Percentiles rank a stretch among this genome's conserved stretches.
Conservation (phyloP, 768 basidiomycete genomes). For the Lactarius sanguifluus region DNA sequence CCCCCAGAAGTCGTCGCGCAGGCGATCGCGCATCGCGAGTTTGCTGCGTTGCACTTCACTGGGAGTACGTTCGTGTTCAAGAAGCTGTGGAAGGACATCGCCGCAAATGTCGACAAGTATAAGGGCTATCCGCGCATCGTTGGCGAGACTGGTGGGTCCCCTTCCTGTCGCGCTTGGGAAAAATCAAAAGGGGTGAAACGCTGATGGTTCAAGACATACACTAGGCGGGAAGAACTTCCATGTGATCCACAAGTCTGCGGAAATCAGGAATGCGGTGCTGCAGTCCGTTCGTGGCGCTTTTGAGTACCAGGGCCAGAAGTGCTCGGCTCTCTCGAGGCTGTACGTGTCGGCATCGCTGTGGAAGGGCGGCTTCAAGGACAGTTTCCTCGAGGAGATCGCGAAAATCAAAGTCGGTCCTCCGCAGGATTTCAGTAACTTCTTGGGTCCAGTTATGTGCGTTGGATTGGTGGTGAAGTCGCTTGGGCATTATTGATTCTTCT, state of each 20-base stretch:
- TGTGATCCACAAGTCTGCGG: conserved; percentile 83
- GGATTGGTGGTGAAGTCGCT: conserved; percentile 27
- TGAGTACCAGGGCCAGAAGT: conserved; percentile 99
- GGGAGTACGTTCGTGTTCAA: conserved; percentile 95
- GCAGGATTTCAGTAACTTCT: conserved; percentile 78
- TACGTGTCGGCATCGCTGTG: conserved; percentile 90
- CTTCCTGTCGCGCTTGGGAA: too few species aligned
- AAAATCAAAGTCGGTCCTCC: conserved; percentile 85
- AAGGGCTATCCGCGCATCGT: conserved; percentile 90
- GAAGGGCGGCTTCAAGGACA: conserved; percentile 82
- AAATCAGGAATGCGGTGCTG: conserved; percentile 84
- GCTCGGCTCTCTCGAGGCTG: conserved; percentile 87
- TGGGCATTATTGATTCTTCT: not conserved
- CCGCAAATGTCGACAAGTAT: conserved; percentile 83
- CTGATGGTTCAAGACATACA: not conserved
- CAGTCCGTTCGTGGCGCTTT: conserved; percentile 88
- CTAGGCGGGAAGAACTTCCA: conserved; percentile 98
- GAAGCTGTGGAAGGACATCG: conserved; percentile 95
- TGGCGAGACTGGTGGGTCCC: conserved; percentile 74
- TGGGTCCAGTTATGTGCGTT: conserved; percentile 91
- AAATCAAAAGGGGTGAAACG: not conserved
- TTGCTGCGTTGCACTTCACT: conserved; percentile 94
- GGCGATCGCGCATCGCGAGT: conserved; percentile 72
- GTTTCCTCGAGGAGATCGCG: conserved; percentile 67
- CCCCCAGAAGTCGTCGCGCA: conserved; percentile 83